Evolutionary conservation across 2,329 filamentous ascomycete genomes (phyloP), one percentile per base, ranked within the genome.

Genomic region (Cladosporium velox): DNA sequence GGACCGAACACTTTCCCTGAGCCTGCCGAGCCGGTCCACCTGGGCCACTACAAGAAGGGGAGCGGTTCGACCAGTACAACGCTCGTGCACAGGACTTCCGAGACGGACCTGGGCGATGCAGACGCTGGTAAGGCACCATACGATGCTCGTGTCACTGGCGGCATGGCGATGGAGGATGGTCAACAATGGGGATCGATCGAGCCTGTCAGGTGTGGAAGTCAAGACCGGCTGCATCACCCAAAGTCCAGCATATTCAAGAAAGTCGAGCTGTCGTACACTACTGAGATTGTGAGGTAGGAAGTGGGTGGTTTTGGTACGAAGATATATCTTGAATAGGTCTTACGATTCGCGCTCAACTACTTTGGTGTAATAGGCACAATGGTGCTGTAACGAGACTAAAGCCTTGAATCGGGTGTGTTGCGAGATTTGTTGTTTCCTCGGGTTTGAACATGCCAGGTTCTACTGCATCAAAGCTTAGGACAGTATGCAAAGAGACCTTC

Each of bases 211-310:
- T 59, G 54, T 24, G 67, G 57, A 1, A 68, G 65, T 28, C 34
- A 67, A 30, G 67, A 68, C 47, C 44, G 62, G 32, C 41, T 67
- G 28, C 65, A 66, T 35, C 34, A 60, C 15, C 65, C 65, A 1
- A 21, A 41, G 10, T 21, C 49, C 32, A 61, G 61, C 15, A 68
- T 68, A 8, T 65, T 65, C 26, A 65, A 60, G 65, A 67, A 49
- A 26, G 30, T 67, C 30, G 65, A 68, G 57, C 49, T 67, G 24
- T 47, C 58, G 1, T 47, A 52, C 32, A 63, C 66, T 3, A 67
- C 47, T 69, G 47, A 78, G 76, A 75, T 44, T 52, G 26, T 51
- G 5, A 55, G 34, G 18, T 64, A 58, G 51, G 18, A 18, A 18
- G 7, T 44, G 41, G 18, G 10, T 11, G 18, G 18, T 10, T n/a